These are phyloP conservation scores for Tricholoma furcatifolium DNA, from an alignment of 768 basidiomycete species.

Conservation along the genomic window DNA sequence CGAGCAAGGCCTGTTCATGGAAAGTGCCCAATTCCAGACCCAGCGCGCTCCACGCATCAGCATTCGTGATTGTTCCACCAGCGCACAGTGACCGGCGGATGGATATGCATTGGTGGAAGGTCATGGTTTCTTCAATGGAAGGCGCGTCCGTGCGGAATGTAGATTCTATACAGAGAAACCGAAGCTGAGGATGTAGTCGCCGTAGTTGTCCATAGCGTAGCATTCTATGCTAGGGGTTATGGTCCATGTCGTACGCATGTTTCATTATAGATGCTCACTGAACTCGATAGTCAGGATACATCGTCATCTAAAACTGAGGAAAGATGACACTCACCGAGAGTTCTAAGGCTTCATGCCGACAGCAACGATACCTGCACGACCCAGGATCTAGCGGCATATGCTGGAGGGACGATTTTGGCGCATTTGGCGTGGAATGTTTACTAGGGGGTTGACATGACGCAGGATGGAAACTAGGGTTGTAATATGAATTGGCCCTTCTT, in stretches of 20 bases:
- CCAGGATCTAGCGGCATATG: no score
- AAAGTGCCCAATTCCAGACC: constrained; percentile 39
- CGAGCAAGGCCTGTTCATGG: constrained; percentile 48
- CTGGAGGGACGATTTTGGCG: no score
- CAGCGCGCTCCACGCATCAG: constrained; percentile 35
- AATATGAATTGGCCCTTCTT: no score
- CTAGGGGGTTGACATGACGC: no score
- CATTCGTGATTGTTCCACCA: constrained; percentile 32
- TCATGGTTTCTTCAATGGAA: constrained; percentile 41
- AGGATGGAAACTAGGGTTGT: no score
- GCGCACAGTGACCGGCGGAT: constrained; percentile 36
- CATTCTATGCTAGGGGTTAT: constrained; percentile 44
- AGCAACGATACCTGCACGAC: constrained; percentile 28
- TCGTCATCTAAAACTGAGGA: not conserved
- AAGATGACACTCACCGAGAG: constrained; percentile 19
- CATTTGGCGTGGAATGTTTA: no score
- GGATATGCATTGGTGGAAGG: constrained; percentile 47
- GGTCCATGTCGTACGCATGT: constrained; percentile 45
- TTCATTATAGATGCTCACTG: constrained; percentile 38
- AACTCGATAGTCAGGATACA: not conserved
- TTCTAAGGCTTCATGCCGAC: constrained; percentile 38
- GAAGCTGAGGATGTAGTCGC: constrained; percentile 37
- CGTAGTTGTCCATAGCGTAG: constrained; percentile 43
- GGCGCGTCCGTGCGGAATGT: constrained; percentile 37
- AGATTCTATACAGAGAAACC: constrained; percentile 38